Conservation (phyloP, 2,329 filamentous ascomycete genomes). For the Chalaropsis ovoidea region DNA sequence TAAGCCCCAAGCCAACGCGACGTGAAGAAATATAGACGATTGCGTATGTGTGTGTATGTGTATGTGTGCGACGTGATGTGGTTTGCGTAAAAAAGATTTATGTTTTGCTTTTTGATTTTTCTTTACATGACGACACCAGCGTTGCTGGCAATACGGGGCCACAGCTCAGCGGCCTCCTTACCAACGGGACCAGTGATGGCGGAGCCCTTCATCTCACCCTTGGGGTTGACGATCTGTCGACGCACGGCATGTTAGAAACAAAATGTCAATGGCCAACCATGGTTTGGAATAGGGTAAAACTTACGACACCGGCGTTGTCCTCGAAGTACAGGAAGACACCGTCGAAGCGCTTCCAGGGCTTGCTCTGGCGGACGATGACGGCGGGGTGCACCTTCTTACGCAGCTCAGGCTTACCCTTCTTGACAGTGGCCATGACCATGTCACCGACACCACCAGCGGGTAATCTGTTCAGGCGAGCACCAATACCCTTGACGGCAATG, state of each 20-base stretch:
- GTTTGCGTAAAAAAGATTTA: constrained; percentile 26
- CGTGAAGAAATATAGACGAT: constrained; percentile 14
- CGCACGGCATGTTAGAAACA: not conserved
- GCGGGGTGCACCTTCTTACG: constrained; percentile 99
- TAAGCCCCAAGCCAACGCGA: constrained; percentile 5
- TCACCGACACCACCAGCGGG: constrained; percentile 96
- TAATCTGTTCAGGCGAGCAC: constrained; percentile 93
- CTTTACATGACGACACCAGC: constrained; percentile 99
- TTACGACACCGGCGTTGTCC: constrained; percentile 98
- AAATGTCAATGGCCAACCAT: no score
- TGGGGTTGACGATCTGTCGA: constrained; percentile 92
- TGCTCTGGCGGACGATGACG: constrained; percentile 96
- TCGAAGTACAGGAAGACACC: constrained; percentile 99
- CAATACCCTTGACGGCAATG: constrained; percentile 98
- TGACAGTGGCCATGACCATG: constrained; percentile 99
- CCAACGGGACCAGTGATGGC: constrained; percentile 98
- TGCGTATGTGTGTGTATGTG: constrained; percentile 6
- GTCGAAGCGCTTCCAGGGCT: constrained; percentile 98
- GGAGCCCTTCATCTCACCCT: constrained; percentile 99
- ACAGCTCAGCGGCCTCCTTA: constrained; percentile 99
- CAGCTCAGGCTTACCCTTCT: constrained; percentile 99
- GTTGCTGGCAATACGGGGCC: constrained; percentile 99
- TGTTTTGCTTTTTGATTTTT: constrained; percentile 28
- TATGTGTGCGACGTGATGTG: constrained; percentile 21
- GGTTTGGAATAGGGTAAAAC: constrained; percentile 36